Conservation (phyloP, 1,284 basidiomycete species). For the Xerocomus cyaneibrunnescens region DNA sequence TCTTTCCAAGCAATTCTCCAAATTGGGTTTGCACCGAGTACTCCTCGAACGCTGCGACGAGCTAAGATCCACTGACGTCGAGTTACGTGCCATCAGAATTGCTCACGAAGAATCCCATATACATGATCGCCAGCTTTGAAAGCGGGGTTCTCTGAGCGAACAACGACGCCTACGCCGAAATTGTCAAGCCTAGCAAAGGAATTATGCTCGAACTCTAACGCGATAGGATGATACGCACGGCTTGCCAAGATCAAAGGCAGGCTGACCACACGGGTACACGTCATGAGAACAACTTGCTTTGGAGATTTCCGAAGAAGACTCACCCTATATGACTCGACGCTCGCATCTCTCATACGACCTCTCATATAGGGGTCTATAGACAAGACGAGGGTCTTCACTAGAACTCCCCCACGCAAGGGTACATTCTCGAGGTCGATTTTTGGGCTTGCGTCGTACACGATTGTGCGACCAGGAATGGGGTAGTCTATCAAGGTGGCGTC, state of each 20-base stretch:
- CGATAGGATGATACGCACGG: slow-evolving; percentile 8
- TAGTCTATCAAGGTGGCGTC: slow-evolving; percentile 18
- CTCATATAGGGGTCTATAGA: slow-evolving; percentile 43
- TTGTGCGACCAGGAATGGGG: not conserved
- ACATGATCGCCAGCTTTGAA: slow-evolving; percentile 25
- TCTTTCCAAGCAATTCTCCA: slow-evolving; percentile 16
- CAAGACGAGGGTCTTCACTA: slow-evolving; percentile 26
- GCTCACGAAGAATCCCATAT: slow-evolving; percentile 16
- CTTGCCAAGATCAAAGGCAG: slow-evolving; percentile 15
- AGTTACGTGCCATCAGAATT: slow-evolving; percentile 6
- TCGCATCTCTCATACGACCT: slow-evolving; percentile 30
- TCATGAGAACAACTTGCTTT: not conserved
- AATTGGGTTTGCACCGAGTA: slow-evolving; percentile 25
- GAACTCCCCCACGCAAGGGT: not conserved
- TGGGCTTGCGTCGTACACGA: not conserved
- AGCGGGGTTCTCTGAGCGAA: slow-evolving; percentile 32
- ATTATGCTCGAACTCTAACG: not conserved
- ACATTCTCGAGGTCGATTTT: not conserved
- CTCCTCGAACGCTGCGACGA: slow-evolving; percentile 13
- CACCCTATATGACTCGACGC: slow-evolving; percentile 13
- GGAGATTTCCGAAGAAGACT: not conserved
- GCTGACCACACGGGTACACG: not conserved
- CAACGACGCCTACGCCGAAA: slow-evolving; percentile 30
- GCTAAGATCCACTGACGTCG: not conserved
- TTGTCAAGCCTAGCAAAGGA: slow-evolving; percentile 7